Evolutionary conservation across 2,329 filamentous ascomycete genomes (phyloP), one percentile per base, ranked within the genome.

Genomic region (Aspergillus neoniger): DNA sequence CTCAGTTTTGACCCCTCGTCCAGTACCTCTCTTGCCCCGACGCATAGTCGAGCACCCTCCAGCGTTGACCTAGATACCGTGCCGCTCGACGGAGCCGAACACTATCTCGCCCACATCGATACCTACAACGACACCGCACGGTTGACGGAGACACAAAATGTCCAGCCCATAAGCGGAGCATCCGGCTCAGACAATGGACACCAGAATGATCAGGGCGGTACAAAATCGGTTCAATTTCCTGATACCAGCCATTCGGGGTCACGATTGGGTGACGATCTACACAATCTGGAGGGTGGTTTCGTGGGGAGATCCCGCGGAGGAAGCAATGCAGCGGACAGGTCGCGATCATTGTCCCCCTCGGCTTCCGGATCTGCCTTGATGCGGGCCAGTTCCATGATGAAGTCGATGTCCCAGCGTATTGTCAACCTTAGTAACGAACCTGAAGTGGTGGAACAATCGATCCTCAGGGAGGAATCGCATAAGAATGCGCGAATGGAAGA

Each of bases 361-460:
- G 83, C 85, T 8, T 83, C 86, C 10, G 85, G 85, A 19, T 78
- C 76, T 25, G 88, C 90, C 17, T 75, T 93, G 55, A 85, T 84
- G 23, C 83, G 87, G 67, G 90, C 90, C 62, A 86, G 90, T 48
- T 91, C 90, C 8, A 91, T 92, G 68, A 86, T 93, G 76, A 86
- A 90, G 65, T 87, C 87, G 67, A 96, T 99, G 87, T 98, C 96
- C 32, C 93, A 97, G 79, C 91, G 95, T 80, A 93, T 99, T 58
- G 95, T 99, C 71, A 98, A 98, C 72, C 86, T 99, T 69, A 96
- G 92, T 77, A 96, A 96, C 72, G 95, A 98, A 70, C 89, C 89
- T 4, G 91, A 97, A 68, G 80, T 91, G 19, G 82, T 93, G 15
- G 92, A 96, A 73, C 87, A 90, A 63, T 87, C 86, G 55, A 83